Conservation (phyloP, 345 rosid genomes). For the Hibiscus mutabilis region DNA sequence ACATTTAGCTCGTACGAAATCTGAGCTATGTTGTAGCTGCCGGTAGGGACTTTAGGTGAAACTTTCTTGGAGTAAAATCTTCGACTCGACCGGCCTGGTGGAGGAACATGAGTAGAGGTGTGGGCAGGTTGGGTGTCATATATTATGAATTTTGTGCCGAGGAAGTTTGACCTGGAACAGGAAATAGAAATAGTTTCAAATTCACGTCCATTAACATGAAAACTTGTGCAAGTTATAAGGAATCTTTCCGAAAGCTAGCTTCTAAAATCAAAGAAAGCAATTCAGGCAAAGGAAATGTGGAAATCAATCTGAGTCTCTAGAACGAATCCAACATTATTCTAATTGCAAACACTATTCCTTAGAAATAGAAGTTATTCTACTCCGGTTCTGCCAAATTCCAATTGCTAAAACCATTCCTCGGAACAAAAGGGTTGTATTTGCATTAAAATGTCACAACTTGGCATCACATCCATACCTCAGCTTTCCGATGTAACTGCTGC, state of each 20-base stretch:
- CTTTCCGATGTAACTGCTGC: constrained; percentile 58
- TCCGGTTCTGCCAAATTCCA: neutral
- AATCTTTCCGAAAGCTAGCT: neutral
- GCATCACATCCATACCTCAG: constrained; percentile 36
- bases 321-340: neutral
- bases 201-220: neutral
- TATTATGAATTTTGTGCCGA: constrained; percentile 57
- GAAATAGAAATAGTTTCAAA: neutral
- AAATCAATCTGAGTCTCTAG: neutral
- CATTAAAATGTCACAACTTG: neutral
- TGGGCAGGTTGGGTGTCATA: constrained; percentile 52
- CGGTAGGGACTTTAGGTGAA: constrained; percentile 62
- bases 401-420: neutral
- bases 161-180: constrained; percentile 51
- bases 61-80: constrained; percentile 55
- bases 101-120: constrained; percentile 26
- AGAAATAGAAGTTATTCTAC: neutral
- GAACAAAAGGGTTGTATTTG: neutral
- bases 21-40: constrained; percentile 54
- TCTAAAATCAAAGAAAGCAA: neutral
- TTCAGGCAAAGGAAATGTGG: neutral
- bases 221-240: neutral
- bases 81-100: constrained; percentile 36
- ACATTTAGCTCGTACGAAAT: constrained; percentile 53
- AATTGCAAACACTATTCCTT: too few species aligned